These are phyloP conservation scores for Escovopsis sp. DNA, from an alignment of 2,329 filamentous ascomycete genomes.

Conservation along the genomic window DNA sequence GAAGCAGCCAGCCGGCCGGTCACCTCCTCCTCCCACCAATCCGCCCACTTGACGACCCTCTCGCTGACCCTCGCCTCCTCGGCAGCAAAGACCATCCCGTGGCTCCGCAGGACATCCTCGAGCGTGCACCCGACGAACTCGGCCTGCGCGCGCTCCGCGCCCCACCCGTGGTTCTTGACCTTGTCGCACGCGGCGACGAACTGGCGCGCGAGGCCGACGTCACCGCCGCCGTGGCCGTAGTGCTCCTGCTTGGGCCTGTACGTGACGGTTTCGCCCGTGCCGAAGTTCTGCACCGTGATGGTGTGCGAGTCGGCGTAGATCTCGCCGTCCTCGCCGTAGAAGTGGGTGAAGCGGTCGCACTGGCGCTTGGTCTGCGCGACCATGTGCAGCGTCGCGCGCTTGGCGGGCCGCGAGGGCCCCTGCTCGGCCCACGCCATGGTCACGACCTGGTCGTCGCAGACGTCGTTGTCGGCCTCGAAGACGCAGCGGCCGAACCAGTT, in stretches of 20 bases:
- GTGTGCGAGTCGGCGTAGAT: conserved; percentile 67
- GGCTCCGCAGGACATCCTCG: conserved; percentile 77
- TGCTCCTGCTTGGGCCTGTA: conserved; percentile 20
- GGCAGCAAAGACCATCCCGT: conserved; percentile 86
- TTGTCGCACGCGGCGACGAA: conserved; percentile 72
- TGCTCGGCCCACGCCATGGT: conserved; percentile 72
- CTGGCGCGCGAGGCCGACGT: conserved; percentile 52
- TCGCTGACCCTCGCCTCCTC: conserved; percentile 65
- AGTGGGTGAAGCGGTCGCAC: conserved; percentile 69
- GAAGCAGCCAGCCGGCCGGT: conserved; percentile 4
- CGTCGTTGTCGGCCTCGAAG: conserved; percentile 83
- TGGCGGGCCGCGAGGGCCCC: conserved; percentile 42
- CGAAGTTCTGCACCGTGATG: conserved; percentile 56
- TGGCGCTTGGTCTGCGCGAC: conserved; percentile 77
- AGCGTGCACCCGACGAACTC: conserved; percentile 67
- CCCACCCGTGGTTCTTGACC: conserved; percentile 57
- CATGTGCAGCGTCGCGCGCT: conserved; percentile 89
- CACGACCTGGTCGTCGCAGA: conserved; percentile 85
- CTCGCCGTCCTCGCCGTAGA: conserved; percentile 80
- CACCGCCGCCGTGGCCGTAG: conserved; percentile 26
- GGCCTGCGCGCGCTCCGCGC: conserved; percentile 56
- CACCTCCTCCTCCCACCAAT: conserved; percentile 51
- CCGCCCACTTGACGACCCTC: conserved; percentile 57
- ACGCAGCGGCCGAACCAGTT: conserved; percentile 93
- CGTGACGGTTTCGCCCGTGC: conserved; percentile 18